Conservation (phyloP, 495 filamentous ascomycete species). For the Xanthoparmelia taractica region DNA sequence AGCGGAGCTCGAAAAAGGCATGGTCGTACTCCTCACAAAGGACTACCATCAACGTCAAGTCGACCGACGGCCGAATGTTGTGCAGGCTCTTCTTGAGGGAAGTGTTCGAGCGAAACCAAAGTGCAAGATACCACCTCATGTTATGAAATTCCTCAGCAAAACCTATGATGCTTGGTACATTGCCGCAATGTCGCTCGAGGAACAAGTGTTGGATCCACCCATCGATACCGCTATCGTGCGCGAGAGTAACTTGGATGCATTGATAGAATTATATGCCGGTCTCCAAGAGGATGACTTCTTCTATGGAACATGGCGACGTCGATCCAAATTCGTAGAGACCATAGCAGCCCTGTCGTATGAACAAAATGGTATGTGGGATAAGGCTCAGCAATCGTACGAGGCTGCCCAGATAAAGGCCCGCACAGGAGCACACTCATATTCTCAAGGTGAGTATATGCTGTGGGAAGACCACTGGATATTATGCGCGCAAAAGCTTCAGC, state of each 20-base stretch:
- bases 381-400: constrained; percentile 92
- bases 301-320: constrained; percentile 93
- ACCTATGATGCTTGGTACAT: constrained; percentile 97
- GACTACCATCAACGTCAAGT: constrained; percentile 92
- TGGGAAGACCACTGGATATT: constrained; percentile 99
- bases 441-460: constrained; percentile 92
- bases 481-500: constrained; percentile 95
- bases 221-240: constrained; percentile 74
- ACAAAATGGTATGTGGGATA: constrained; percentile 99
- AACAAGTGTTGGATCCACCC: constrained; percentile 69
- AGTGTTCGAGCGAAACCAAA: constrained; percentile 71
- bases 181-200: constrained; percentile 74
- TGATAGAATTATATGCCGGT: constrained; percentile 81
- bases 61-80: constrained; percentile 88
- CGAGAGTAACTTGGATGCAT: constrained; percentile 89
- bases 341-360: constrained; percentile 96
- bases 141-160: constrained; percentile 84
- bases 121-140: constrained; percentile 88
- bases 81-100: constrained; percentile 82
- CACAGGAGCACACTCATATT: constrained; percentile 87
- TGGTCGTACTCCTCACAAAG: constrained; percentile 79
- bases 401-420: constrained; percentile 93
- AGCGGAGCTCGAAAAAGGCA: constrained; percentile 79
- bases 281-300: constrained; percentile 94
- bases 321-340: constrained; percentile 91